phyloP scores from a whole-genome alignment of 2,329 filamentous ascomycete genomes.

The Aspergillus awamori region DNA sequence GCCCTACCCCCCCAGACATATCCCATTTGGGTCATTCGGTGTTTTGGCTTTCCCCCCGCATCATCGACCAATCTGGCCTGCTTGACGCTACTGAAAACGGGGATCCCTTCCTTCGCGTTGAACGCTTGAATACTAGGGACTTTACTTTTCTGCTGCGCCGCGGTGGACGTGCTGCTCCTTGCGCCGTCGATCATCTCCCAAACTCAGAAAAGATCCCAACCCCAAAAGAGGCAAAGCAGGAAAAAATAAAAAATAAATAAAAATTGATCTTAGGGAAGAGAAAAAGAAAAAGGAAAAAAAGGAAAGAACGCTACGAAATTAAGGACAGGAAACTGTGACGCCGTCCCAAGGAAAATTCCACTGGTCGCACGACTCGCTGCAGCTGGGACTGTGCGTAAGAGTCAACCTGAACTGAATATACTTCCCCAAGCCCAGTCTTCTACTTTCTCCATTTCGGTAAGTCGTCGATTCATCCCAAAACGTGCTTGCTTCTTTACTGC shows the following conservation, averaged over 20 bases:
- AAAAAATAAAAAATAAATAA: constrained; percentile 11
- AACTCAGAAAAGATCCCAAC: constrained; percentile 20
- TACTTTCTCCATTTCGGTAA: constrained; percentile 10
- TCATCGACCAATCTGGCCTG: constrained; percentile 24
- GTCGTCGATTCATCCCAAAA: constrained; percentile 4
- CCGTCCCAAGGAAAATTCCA: constrained; percentile 8
- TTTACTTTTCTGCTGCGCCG: background rate
- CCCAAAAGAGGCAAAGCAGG: constrained; percentile 10
- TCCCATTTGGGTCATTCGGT: background rate
- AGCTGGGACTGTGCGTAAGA: constrained; percentile 22
- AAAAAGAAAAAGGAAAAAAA: constrained; percentile 9
- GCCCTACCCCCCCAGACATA: background rate
- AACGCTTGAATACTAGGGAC: background rate
- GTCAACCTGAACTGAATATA: constrained; percentile 15
- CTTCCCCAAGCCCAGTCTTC: constrained; percentile 11
- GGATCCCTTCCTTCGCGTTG: constrained; percentile 11
- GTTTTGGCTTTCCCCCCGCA: constrained; percentile 13
- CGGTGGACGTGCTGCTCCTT: constrained; percentile 20
- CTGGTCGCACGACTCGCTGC: constrained; percentile 21
- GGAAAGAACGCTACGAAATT: background rate
- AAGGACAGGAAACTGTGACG: background rate
- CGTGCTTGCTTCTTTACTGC: constrained; percentile 6
- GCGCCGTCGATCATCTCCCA: constrained; percentile 28
- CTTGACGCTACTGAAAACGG: constrained; percentile 8
- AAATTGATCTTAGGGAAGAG: background rate